Evolutionary conservation across 257 asterid genomes (phyloP).

Genomic region (Fraxinus quadrangulata): DNA sequence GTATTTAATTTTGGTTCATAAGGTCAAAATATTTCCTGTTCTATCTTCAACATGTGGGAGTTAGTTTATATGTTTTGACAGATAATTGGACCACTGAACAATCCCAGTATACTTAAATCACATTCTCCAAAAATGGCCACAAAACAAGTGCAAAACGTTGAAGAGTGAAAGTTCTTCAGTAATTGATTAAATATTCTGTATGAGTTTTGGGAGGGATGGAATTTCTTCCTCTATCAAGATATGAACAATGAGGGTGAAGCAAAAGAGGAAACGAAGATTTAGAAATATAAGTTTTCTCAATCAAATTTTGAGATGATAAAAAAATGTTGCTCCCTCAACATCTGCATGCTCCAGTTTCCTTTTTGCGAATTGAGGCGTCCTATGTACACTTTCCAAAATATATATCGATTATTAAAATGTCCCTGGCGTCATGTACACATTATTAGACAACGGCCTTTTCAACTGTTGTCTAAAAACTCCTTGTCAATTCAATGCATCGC

Average conservation of each 20-base stretch:
- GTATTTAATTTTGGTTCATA: background rate
- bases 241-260: background rate
- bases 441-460: background rate
- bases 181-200: background rate
- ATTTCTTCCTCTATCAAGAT: slow-evolving; percentile 3
- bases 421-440: background rate
- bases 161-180: background rate
- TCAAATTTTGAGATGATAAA: background rate
- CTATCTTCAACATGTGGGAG: background rate
- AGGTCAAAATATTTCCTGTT: background rate
- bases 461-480: background rate
- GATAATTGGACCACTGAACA: background rate
- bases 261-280: background rate
- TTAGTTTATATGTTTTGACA: slow-evolving; percentile 1
- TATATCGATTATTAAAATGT: background rate
- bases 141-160: background rate
- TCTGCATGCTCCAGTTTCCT: background rate
- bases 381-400: background rate
- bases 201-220: background rate
- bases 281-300: background rate
- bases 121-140: background rate
- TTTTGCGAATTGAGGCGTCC: background rate
- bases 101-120: background rate
- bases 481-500: background rate
- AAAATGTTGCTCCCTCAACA: background rate